A percentile compares a stretch with the other conserved stretches of the same genome.
Evolutionary conservation across 441 rosid species (phyloP).

Genomic region (Kokia cookei): DNA sequence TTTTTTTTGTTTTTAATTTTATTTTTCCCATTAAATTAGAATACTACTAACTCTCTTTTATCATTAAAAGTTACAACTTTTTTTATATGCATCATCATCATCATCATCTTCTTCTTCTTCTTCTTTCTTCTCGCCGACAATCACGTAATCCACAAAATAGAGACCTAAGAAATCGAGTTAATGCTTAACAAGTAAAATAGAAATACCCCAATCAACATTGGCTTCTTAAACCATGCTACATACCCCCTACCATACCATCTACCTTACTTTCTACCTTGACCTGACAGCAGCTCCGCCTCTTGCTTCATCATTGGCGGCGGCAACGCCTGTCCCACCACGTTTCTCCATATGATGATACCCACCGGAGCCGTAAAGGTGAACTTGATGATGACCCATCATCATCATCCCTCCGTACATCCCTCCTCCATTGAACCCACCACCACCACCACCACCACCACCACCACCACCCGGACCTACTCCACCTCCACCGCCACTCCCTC

Average conservation of each 20-base stretch:
- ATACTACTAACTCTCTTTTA: neutral
- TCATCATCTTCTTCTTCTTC: neutral
- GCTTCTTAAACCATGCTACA: neutral
- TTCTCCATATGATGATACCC: slow-evolving; percentile 25
- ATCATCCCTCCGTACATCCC: slow-evolving; percentile 45
- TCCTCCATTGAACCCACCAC: slow-evolving; percentile 28
- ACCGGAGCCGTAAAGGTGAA: slow-evolving; percentile 39
- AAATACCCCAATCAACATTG: neutral
- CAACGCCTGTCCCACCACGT: neutral
- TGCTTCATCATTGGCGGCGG: neutral
- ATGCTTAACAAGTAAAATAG: neutral
- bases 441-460: neutral
- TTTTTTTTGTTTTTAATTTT: too few relatives aligned
- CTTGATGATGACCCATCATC: slow-evolving; percentile 48
- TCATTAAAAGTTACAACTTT: slow-evolving; percentile 1
- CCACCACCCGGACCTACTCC: slow-evolving; percentile 14
- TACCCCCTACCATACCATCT: neutral
- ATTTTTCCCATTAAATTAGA: neutral
- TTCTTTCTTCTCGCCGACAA: neutral
- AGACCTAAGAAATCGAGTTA: neutral
- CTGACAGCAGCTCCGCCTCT: slow-evolving; percentile 8
- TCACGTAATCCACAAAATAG: neutral
- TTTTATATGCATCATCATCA: neutral
- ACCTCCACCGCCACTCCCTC: slow-evolving; percentile 19
- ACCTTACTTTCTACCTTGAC: slow-evolving; percentile 24